Evolutionary conservation across 805 yeast species (phyloP).

Genomic region (Deakozyma indianensis): DNA sequence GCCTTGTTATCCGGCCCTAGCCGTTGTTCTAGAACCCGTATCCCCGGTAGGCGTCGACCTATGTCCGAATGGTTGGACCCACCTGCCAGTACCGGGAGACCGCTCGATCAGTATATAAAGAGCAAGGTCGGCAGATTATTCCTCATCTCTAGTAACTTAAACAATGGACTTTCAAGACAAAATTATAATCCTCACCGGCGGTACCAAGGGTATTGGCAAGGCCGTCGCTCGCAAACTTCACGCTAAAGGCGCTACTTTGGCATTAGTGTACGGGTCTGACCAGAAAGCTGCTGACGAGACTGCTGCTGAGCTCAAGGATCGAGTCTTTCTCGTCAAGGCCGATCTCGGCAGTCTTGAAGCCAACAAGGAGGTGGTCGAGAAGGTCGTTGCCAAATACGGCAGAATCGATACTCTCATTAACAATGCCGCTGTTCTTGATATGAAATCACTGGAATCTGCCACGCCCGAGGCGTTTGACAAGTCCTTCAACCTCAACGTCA

Average conservation of each 20-base stretch:
- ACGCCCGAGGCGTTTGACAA: constrained; percentile 2
- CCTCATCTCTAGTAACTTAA: too few relatives aligned
- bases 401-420: constrained; percentile 2
- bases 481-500: constrained; percentile 1
- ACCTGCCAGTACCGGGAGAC: too few relatives aligned
- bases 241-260: background rate
- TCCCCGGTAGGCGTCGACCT: too few relatives aligned
- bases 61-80: too few relatives aligned
- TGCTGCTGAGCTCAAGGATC: background rate
- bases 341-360: background rate
- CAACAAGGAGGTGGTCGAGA: background rate
- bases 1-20: too few relatives aligned
- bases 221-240: background rate
- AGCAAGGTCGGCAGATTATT: too few relatives aligned
- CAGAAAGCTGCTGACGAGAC: background rate
- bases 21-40: too few relatives aligned
- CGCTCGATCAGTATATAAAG: too few relatives aligned
- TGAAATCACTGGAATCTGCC: background rate
- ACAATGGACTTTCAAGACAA: background rate
- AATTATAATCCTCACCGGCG: background rate
- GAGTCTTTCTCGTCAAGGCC: background rate
- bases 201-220: background rate
- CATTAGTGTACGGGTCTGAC: background rate
- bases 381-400: constrained; percentile 1
- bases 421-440: constrained; percentile 2